Percentiles rank a stretch among this genome's conserved stretches.
phyloP scores from a whole-genome alignment of 371 early-diverging fungal species.

The Actinomortierella ambigua region DNA sequence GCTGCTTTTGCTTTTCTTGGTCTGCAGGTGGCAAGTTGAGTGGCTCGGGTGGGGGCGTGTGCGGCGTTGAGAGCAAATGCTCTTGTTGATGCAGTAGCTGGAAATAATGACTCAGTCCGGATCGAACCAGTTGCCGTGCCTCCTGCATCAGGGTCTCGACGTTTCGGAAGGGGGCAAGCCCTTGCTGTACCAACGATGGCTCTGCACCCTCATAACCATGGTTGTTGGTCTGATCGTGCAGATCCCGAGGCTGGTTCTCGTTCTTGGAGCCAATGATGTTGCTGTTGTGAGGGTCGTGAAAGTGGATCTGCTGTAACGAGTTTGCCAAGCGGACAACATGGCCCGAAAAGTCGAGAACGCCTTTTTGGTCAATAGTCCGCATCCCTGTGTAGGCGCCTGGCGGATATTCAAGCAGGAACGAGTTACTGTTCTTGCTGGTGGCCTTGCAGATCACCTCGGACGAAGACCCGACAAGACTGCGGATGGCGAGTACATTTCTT shows the following conservation, averaged over 20 bases:
- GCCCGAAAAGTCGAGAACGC: conserved; percentile 49
- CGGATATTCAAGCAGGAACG: conserved; percentile 26
- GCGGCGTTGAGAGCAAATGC: conserved; percentile 31
- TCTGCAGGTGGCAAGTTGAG: conserved; percentile 50
- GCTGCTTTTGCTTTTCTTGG: not conserved
- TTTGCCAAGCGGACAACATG: conserved; percentile 55
- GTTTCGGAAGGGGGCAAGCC: conserved; percentile 46
- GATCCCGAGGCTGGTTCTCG: not conserved
- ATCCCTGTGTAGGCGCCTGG: conserved; percentile 39
- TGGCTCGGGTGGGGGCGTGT: conserved; percentile 49
- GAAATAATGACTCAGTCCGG: conserved; percentile 52
- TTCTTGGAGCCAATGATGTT: conserved; percentile 6
- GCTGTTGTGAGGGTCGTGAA: conserved; percentile 5
- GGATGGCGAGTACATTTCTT: conserved; percentile 32
- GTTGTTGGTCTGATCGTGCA: conserved; percentile 1
- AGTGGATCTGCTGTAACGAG: conserved; percentile 53
- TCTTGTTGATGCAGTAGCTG: conserved; percentile 27
- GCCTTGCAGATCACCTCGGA: conserved; percentile 17
- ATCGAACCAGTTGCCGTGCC: conserved; percentile 49
- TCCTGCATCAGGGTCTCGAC: conserved; percentile 36
- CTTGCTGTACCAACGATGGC: conserved; percentile 19
- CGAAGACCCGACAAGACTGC: conserved; percentile 6
- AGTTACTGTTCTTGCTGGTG: conserved; percentile 18
- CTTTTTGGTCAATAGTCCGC: conserved; percentile 27
- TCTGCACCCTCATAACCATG: conserved; percentile 19